phyloP scores from a whole-genome alignment of 306 rosid genomes.

The Dryas octopetala region DNA sequence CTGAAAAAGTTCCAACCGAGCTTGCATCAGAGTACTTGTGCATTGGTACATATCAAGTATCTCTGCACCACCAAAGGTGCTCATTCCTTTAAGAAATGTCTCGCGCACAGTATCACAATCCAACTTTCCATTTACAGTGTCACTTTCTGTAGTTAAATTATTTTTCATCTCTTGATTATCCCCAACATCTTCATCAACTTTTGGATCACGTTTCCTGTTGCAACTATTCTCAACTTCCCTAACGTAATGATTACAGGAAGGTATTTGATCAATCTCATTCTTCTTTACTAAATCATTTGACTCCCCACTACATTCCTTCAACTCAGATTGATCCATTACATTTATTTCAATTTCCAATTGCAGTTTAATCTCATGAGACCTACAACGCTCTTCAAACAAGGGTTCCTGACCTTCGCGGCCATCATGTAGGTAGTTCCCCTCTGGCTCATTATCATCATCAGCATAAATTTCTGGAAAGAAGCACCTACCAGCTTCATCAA shows the following conservation, averaged over 20 bases:
- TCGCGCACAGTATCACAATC: slow-evolving; percentile 56
- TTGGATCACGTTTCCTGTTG: slow-evolving; percentile 33
- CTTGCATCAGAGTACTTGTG: slow-evolving; percentile 42
- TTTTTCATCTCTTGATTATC: slow-evolving; percentile 32
- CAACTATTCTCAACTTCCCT: slow-evolving; percentile 47
- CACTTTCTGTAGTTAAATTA: slow-evolving; percentile 32
- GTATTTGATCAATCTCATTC: background rate
- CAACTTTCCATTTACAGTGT: slow-evolving; percentile 35
- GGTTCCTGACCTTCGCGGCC: slow-evolving; percentile 28
- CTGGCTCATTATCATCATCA: slow-evolving; percentile 35
- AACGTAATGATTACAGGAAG: too few relatives aligned
- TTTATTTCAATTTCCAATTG: slow-evolving; percentile 80
- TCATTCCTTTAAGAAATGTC: slow-evolving; percentile 57
- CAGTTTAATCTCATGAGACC: slow-evolving; percentile 58
- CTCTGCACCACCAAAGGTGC: slow-evolving; percentile 32
- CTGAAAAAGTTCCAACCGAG: slow-evolving; percentile 65
- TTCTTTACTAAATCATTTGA: slow-evolving; percentile 55
- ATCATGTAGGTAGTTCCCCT: slow-evolving; percentile 24
- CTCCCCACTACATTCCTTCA: slow-evolving; percentile 75
- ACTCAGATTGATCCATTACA: slow-evolving; percentile 43
- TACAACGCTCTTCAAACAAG: slow-evolving; percentile 33
- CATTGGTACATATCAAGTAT: slow-evolving; percentile 51
- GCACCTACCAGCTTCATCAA: slow-evolving; percentile 75
- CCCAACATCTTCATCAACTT: slow-evolving; percentile 41
- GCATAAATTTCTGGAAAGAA: slow-evolving; percentile 79